Base-by-base conservation (phyloP, 2,329 filamentous ascomycete species). In the Sporothrix schenckii region DNA sequence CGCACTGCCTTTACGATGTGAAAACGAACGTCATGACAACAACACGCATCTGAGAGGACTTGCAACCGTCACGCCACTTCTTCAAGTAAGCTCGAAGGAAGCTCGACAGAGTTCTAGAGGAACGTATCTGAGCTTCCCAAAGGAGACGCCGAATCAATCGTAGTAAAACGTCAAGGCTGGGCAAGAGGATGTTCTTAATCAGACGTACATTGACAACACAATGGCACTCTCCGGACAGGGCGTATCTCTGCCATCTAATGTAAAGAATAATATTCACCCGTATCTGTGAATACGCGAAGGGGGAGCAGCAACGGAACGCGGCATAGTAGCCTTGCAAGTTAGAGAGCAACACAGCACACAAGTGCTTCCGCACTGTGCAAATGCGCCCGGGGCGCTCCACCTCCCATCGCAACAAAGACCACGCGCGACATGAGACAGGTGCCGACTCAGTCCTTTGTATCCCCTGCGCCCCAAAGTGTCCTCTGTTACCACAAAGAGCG, bases 361-460 rank as follows among this genome's bases (percentile, higher is more conserved):
- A 21, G 19, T 50, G 7, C 24, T 13, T 21, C 16, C 13, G 19
- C 27, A 53, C 63, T 39, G 49, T 66, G 49, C 30, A 44, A 34
- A 13, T 13, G 19, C 11, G 11, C 47, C 49, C 47, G 13, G 30
- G 27, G 24, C 27, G 4, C 54, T 63, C 39, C 39, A 27, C 24
- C 39, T 16, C 49, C n/a, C 30, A 52, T 27, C 24, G 39, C 47
- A 30, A 27, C 47, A 52, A 39, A 39, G 47, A 30, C 24, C 63
- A 52, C 27, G 24, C 47, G 27, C n/a, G 30, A 63, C 39, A 47
- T 63, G 58, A 63, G 58, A 63, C 58, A 61, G 56, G 4, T 61
- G 58, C 58, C 58, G 58, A 27, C 58, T 63, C 58, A 47, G 58
- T 61, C 58, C 39, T 24, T 24, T 24, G 41, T 41, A 1, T 21